Percentiles rank a stretch among this genome's conserved stretches.
Conservation (phyloP, 2,329 filamentous ascomycete genomes). For the Trichoderma asperellum region DNA sequence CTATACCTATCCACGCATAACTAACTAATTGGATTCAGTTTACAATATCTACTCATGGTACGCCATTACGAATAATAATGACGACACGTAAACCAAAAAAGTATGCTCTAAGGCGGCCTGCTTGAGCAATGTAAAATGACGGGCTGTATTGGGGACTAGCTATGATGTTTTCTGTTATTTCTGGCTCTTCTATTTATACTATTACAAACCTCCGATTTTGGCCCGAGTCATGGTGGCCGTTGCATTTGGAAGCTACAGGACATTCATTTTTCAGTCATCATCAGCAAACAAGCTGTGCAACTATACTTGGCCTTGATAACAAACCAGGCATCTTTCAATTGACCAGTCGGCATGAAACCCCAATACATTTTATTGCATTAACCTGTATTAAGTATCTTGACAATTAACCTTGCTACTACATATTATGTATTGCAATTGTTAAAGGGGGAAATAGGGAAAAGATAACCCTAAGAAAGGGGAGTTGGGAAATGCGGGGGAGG, state of each 20-base stretch:
- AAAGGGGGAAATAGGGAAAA: background rate
- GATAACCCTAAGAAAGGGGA: too few relatives aligned
- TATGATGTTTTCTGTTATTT: background rate
- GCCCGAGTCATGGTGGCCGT: slow-evolving; percentile 13
- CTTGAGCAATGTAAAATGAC: slow-evolving; percentile 21
- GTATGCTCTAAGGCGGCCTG: slow-evolving; percentile 2
- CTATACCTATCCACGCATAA: background rate
- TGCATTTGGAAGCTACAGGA: slow-evolving; percentile 26
- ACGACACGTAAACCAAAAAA: slow-evolving; percentile 14
- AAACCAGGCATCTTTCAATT: slow-evolving; percentile 14
- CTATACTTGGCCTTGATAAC: slow-evolving; percentile 16
- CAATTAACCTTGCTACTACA: background rate
- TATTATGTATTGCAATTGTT: background rate
- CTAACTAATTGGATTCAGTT: background rate
- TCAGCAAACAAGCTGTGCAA: slow-evolving; percentile 16
- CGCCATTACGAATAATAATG: background rate
- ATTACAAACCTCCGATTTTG: background rate
- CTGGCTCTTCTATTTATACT: slow-evolving; percentile 6
- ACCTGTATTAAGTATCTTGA: background rate
- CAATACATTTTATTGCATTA: slow-evolving; percentile 8
- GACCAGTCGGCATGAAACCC: slow-evolving; percentile 14
- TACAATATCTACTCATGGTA: background rate
- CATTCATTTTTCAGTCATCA: slow-evolving; percentile 24
- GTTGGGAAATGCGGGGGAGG: background rate
- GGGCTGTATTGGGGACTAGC: slow-evolving; percentile 16